phyloP scores from a whole-genome alignment of 2,329 filamentous ascomycete genomes.

The Cryphonectria radicalis region DNA sequence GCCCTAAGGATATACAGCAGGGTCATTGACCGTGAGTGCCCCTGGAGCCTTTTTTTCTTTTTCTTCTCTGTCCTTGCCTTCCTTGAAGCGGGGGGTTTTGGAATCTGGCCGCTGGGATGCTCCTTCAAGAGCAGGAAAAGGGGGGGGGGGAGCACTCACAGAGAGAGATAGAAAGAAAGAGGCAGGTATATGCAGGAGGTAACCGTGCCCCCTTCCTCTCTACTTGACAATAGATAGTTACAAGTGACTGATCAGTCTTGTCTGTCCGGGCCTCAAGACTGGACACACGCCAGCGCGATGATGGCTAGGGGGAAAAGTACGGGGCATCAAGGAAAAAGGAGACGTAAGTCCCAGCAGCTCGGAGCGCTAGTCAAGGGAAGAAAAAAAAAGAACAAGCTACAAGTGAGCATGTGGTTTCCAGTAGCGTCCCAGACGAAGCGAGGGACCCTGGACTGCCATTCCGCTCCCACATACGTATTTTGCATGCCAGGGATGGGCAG shows the following conservation, averaged over 20 bases:
- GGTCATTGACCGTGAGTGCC: conserved; percentile 3
- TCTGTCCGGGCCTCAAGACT: not conserved
- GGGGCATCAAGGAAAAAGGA: conserved; percentile 7
- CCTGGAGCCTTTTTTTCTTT: not conserved
- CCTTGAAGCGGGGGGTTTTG: not conserved
- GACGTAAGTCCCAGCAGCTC: conserved; percentile 18
- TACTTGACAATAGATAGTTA: not conserved
- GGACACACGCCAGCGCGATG: not conserved
- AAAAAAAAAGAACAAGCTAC: conserved; percentile 2
- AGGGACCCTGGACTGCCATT: conserved; percentile 16
- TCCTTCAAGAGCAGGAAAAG: not conserved
- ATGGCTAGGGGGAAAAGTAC: not conserved
- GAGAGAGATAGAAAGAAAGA: not conserved
- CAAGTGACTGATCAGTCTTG: not conserved
- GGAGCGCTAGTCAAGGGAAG: conserved; percentile 16
- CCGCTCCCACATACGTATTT: conserved; percentile 1
- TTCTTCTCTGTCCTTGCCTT: not conserved
- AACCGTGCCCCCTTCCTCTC: not conserved
- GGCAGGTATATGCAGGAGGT: not conserved
- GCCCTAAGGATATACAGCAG: conserved; percentile 13
- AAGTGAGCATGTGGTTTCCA: conserved; percentile 11
- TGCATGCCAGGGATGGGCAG: conserved; percentile 11
- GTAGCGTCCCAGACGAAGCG: conserved; percentile 4
- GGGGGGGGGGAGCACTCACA: not conserved
- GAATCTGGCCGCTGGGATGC: not conserved